phyloP scores from a whole-genome alignment of 2,329 filamentous ascomycete genomes.

The Exophiala aquamarina region DNA sequence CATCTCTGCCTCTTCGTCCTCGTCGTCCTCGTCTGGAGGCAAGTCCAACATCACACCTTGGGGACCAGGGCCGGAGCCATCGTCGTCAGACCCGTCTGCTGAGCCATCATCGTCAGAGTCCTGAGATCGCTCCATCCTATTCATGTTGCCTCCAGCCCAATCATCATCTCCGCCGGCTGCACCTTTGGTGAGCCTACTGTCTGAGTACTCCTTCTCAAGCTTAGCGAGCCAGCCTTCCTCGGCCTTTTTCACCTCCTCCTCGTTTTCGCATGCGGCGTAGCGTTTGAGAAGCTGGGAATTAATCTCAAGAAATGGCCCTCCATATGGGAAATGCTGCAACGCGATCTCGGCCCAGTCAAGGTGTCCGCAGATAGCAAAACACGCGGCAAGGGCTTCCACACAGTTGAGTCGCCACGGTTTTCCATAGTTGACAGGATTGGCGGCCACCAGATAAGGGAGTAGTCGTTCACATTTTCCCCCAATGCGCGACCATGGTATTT shows the following conservation, averaged over 20 bases:
- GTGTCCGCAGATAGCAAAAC: conserved; percentile 90
- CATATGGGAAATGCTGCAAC: conserved; percentile 83
- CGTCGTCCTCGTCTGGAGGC: conserved; percentile 75
- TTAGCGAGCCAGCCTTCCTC: conserved; percentile 87
- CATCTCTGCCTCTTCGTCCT: conserved; percentile 86
- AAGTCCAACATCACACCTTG: conserved; percentile 59
- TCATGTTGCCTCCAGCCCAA: conserved; percentile 90
- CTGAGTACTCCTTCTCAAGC: conserved; percentile 84
- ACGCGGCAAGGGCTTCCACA: conserved; percentile 88
- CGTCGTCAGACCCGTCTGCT: conserved; percentile 36
- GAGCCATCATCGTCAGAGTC: conserved; percentile 43
- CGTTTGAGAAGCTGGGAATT: conserved; percentile 78
- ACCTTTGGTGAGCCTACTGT: conserved; percentile 68
- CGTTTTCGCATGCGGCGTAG: conserved; percentile 81
- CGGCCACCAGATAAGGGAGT: conserved; percentile 91
- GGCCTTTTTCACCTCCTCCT: conserved; percentile 77
- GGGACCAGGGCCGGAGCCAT: conserved; percentile 46
- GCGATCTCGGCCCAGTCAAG: conserved; percentile 86
- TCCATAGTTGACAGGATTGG: conserved; percentile 96
- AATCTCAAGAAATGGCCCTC: conserved; percentile 84
- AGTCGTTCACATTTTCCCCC: conserved; percentile 90
- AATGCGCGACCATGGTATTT: conserved; percentile 87
- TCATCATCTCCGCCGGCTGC: conserved; percentile 61
- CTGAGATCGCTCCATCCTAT: conserved; percentile 59
- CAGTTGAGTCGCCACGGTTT: conserved; percentile 94